phyloP scores from a whole-genome alignment of 495 filamentous ascomycete genomes.

The Rostrohypoxylon terebratum region DNA sequence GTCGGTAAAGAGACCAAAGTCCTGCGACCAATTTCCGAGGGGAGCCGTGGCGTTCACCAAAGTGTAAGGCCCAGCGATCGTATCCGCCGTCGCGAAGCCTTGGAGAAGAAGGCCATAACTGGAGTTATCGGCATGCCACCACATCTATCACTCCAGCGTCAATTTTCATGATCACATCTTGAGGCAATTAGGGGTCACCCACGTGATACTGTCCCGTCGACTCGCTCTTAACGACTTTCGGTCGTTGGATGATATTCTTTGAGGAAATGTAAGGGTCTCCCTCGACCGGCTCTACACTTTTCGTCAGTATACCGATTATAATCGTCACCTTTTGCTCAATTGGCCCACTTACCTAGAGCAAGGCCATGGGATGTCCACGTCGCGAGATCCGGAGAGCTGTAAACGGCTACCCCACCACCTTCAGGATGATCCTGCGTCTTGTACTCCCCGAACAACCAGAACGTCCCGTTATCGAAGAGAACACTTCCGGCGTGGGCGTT shows the following conservation, averaged over 20 bases:
- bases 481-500: conserved; percentile 60
- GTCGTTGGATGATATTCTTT: conserved; percentile 57
- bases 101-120: conserved; percentile 58
- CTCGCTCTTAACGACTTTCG: conserved; percentile 59
- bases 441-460: conserved; percentile 61
- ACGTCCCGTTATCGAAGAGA: conserved; percentile 53
- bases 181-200: conserved; percentile 17
- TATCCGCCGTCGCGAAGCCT: conserved; percentile 55
- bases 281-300: conserved; percentile 48
- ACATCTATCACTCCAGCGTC: conserved; percentile 52
- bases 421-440: conserved; percentile 57
- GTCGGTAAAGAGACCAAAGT: conserved; percentile 61
- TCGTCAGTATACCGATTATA: conserved; percentile 8
- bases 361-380: conserved; percentile 57
- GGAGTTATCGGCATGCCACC: conserved; percentile 62
- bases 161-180: not conserved
- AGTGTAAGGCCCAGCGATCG: conserved; percentile 55
- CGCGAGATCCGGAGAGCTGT: conserved; percentile 56
- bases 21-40: conserved; percentile 61
- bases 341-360: conserved; percentile 48
- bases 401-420: conserved; percentile 57
- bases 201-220: conserved; percentile 54
- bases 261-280: conserved; percentile 54
- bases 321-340: not conserved
- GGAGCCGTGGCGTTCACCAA: conserved; percentile 57